Base-by-base conservation (phyloP, 495 filamentous ascomycete genomes). In the Durotheca rogersii region DNA sequence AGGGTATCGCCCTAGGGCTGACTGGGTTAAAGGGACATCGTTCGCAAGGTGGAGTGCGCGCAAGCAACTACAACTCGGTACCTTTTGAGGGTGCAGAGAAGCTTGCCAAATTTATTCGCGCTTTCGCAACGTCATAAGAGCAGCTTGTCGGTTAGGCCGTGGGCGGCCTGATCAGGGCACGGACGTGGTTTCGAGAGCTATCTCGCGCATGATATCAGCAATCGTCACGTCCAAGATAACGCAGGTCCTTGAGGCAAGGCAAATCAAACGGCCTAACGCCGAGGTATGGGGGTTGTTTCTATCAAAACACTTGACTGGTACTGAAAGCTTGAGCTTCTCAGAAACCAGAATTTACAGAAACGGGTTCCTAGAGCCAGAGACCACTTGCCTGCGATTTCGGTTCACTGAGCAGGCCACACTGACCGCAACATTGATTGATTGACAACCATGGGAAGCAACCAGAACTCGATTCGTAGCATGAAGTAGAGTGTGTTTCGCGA, bases 21-120 rank as follows among this genome's bases (percentile, higher is more conserved):
- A 70, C 72, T 15, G 87, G 87, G 3, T 61, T 90, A 51, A 89
- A 88, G 63, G 86, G 86, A 1, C 86, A 90, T 68, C 67, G 86
- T 43, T 83, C 78, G 47, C 81, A 89, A 9, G 82, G 83, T 40
- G 82, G 85, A 47, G 77, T 83, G 29, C 66, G 77, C 17, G 70
- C 74, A 33, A 73, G 65, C 39, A 81, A 79, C 41, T 82, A 81
- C 62, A 84, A 83, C 54, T 77, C 79, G 7, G 69, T 83, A 31
- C 43, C 76, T 4, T 52, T 75, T 31, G 71, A 66, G 10, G 77
- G 68, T 20, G 76, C 73, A 5, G 65, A 79, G 58, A 81, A 75
- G 59, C 66, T 84, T 38, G 73, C 67, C 17, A 56, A 47, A 4
- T 83, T 77, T 43, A 65, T 84, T 30, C 53, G 71, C 20, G 66